phyloP scores from a whole-genome alignment of 768 basidiomycete genomes.

The Kwoniella dejecticola region DNA sequence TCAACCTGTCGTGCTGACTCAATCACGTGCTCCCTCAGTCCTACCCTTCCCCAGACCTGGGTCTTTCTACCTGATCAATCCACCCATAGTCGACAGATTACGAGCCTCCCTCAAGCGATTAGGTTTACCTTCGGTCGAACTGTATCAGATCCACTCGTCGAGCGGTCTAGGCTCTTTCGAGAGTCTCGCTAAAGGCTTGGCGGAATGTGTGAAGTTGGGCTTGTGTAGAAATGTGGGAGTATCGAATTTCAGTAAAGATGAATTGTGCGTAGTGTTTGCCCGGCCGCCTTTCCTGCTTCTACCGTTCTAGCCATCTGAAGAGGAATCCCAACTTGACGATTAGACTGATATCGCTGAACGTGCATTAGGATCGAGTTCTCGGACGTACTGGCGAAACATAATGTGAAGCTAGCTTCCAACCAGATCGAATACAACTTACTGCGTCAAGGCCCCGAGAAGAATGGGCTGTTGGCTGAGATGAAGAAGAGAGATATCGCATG shows the following conservation, averaged over 20 bases:
- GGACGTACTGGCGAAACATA: slow-evolving; percentile 40
- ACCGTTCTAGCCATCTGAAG: no score
- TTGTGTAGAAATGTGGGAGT: slow-evolving; percentile 51
- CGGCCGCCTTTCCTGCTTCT: background rate
- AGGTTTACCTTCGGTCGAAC: slow-evolving; percentile 10
- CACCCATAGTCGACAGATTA: slow-evolving; percentile 47
- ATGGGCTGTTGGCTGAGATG: slow-evolving; percentile 51
- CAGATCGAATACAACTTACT: slow-evolving; percentile 54
- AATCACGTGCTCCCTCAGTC: slow-evolving; percentile 35
- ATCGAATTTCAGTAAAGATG: slow-evolving; percentile 48
- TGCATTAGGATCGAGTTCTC: slow-evolving; percentile 44
- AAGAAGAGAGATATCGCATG: slow-evolving; percentile 50
- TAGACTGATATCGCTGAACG: background rate
- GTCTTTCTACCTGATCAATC: slow-evolving; percentile 32
- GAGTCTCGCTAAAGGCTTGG: slow-evolving; percentile 40
- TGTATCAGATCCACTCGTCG: slow-evolving; percentile 44
- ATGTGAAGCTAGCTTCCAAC: slow-evolving; percentile 52
- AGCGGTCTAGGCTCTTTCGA: slow-evolving; percentile 44
- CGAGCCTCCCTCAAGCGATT: slow-evolving; percentile 47
- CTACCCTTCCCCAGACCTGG: slow-evolving; percentile 7
- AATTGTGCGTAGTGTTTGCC: slow-evolving; percentile 38
- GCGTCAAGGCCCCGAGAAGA: slow-evolving; percentile 46
- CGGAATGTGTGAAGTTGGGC: slow-evolving; percentile 49
- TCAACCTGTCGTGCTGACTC: background rate
- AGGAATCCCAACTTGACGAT: no score